Conservation (phyloP, 805 yeast genomes). For the Wickerhamiella kazuoi region DNA sequence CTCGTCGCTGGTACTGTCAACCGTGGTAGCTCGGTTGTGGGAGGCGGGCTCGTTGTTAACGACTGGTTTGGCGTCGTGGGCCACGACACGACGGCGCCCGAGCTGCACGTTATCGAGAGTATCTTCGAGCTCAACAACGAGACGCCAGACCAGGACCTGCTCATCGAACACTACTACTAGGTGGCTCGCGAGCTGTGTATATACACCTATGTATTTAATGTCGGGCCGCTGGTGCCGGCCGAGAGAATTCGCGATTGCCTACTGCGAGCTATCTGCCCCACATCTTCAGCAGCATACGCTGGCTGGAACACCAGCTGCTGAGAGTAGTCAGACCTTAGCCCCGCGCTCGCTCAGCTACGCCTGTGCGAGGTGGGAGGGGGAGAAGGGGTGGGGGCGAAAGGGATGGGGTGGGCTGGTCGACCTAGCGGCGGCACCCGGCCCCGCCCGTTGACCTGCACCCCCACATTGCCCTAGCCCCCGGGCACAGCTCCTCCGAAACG, state of each 20-base stretch:
- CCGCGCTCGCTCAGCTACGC: too few relatives aligned
- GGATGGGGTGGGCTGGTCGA: too few relatives aligned
- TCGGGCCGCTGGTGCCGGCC: not conserved
- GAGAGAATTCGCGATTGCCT: too few relatives aligned
- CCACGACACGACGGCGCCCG: conserved; percentile 96
- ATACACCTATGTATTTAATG: not conserved
- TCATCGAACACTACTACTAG: conserved; percentile 24
- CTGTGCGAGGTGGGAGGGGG: too few relatives aligned
- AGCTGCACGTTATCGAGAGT: conserved; percentile 87
- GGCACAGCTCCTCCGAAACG: not conserved
- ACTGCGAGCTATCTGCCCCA: too few relatives aligned
- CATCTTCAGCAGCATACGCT: too few relatives aligned
- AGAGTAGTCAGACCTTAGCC: too few relatives aligned
- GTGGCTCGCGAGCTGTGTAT: not conserved
- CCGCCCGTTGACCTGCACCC: too few relatives aligned
- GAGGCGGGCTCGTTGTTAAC: conserved; percentile 97
- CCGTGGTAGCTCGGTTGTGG: conserved; percentile 94
- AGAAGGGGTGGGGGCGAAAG: too few relatives aligned
- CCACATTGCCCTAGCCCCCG: not conserved
- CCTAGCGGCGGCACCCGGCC: too few relatives aligned
- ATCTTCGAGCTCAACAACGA: conserved; percentile 41
- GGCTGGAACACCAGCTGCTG: too few relatives aligned
- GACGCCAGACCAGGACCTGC: conserved; percentile 24
- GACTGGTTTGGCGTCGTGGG: conserved; percentile 98
- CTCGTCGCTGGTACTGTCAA: conserved; percentile 96